A percentile compares a stretch with the other conserved stretches of the same genome.
These are phyloP conservation scores for Mikania micrantha DNA, from an alignment of 129 eudicot species.

Conservation along the genomic window DNA sequence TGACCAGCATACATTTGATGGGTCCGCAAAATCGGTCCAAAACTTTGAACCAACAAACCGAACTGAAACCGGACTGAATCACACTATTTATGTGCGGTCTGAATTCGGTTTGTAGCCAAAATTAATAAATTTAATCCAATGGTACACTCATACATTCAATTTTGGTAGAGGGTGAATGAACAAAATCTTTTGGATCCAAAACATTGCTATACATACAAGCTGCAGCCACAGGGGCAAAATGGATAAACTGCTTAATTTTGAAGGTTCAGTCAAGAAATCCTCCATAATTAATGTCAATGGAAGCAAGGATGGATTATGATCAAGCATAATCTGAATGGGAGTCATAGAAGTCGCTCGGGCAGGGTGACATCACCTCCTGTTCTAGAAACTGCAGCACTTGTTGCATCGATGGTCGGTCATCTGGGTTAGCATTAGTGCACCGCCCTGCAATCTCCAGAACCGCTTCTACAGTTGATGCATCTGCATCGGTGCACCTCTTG, in stretches of 20 bases:
- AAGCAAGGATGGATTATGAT: not conserved
- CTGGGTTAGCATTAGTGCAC: conserved; percentile 87
- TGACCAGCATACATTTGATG: no score
- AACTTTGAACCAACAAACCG: no score
- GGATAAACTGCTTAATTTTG: not conserved
- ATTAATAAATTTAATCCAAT: not conserved
- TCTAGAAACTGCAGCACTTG: conserved; percentile 80
- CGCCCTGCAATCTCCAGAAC: conserved; percentile 73
- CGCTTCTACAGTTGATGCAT: conserved; percentile 75
- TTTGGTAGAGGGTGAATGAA: conserved; percentile 7
- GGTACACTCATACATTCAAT: conserved; percentile 11
- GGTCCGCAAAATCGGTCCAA: no score
- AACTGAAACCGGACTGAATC: no score
- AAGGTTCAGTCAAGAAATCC: conserved; percentile 19
- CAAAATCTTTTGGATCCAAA: conserved; percentile 21
- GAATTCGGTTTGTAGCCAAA: no score
- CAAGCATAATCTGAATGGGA: conserved; percentile 94
- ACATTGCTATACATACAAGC: conserved; percentile 24
- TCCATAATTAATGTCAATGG: not conserved
- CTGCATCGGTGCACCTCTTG: conserved; percentile 59
- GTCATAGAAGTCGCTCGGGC: conserved; percentile 89
- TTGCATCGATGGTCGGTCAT: conserved; percentile 78
- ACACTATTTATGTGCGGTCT: no score
- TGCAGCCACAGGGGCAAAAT: not conserved
- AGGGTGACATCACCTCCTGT: conserved; percentile 97